Evolutionary conservation across 768 basidiomycete genomes (phyloP).

Genomic region (Galerina sulciceps): DNA sequence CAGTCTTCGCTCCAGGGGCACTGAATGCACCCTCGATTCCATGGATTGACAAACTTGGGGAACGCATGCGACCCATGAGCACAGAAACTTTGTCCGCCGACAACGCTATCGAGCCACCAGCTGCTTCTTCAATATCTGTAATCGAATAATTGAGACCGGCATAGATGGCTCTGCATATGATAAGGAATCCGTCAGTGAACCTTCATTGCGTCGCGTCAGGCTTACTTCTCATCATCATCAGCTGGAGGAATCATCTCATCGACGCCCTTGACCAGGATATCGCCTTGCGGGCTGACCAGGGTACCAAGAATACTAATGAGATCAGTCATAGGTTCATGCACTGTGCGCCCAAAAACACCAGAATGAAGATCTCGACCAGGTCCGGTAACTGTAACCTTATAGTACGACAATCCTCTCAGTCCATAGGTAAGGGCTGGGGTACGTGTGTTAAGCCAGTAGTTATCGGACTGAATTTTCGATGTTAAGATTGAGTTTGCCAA

Average conservation of each 20-base stretch:
- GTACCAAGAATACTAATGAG: slow-evolving; percentile 82
- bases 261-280: slow-evolving; percentile 88
- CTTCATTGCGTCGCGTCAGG: background rate
- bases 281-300: slow-evolving; percentile 78
- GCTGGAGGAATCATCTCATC: slow-evolving; percentile 82
- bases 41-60: slow-evolving; percentile 87
- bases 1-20: slow-evolving; percentile 83
- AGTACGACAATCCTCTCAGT: slow-evolving; percentile 87
- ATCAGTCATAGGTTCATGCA: slow-evolving; percentile 95
- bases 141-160: slow-evolving; percentile 73
- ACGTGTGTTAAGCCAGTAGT: slow-evolving; percentile 90
- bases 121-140: slow-evolving; percentile 74
- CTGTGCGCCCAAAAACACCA: slow-evolving; percentile 81
- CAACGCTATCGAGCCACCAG: slow-evolving; percentile 76
- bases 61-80: slow-evolving; percentile 94
- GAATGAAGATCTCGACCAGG: slow-evolving; percentile 91
- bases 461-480: slow-evolving; percentile 66
- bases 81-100: slow-evolving; percentile 76
- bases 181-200: background rate
- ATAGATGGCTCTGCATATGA: slow-evolving; percentile 60
- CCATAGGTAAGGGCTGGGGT: slow-evolving; percentile 87
- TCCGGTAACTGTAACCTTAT: slow-evolving; percentile 79
- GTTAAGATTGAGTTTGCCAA: background rate
- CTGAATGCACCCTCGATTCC: slow-evolving; percentile 97
- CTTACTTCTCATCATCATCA: slow-evolving; percentile 71